These are phyloP conservation scores for Spathaspora sp. DNA, from an alignment of 1,139 yeast genomes.

Conservation along the genomic window DNA sequence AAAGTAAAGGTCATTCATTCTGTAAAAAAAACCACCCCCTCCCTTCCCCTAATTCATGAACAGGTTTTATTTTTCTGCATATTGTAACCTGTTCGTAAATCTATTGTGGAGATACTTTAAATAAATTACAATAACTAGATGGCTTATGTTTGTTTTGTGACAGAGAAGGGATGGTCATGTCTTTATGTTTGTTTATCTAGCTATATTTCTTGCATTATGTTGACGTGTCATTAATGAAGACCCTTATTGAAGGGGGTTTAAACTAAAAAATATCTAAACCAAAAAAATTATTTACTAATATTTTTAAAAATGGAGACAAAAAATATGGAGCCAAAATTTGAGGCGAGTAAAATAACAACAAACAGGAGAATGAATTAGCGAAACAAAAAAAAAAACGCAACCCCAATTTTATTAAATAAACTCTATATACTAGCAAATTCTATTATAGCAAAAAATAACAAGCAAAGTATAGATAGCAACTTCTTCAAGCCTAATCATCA, in stretches of 20 bases:
- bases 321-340: background rate
- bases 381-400: background rate
- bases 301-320: background rate
- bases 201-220: background rate
- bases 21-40: background rate
- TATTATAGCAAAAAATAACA: too few species aligned
- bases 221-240: background rate
- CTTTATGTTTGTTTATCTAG: background rate
- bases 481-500: slow-evolving; percentile 3
- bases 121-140: background rate
- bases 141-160: background rate
- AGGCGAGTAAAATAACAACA: background rate
- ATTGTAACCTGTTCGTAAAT: background rate
- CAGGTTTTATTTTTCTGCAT: background rate
- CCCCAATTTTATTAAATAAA: slow-evolving; percentile 3
- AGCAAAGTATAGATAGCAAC: background rate
- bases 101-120: background rate
- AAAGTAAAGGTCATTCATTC: too few species aligned
- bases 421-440: background rate
- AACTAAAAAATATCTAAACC: background rate
- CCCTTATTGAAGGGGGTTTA: background rate
- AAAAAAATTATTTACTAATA: background rate
- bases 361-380: background rate
- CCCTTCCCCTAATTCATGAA: background rate
- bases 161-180: background rate